Base-by-base conservation (phyloP, 768 basidiomycete genomes). In the Sporobolomyces pararoseus region DNA sequence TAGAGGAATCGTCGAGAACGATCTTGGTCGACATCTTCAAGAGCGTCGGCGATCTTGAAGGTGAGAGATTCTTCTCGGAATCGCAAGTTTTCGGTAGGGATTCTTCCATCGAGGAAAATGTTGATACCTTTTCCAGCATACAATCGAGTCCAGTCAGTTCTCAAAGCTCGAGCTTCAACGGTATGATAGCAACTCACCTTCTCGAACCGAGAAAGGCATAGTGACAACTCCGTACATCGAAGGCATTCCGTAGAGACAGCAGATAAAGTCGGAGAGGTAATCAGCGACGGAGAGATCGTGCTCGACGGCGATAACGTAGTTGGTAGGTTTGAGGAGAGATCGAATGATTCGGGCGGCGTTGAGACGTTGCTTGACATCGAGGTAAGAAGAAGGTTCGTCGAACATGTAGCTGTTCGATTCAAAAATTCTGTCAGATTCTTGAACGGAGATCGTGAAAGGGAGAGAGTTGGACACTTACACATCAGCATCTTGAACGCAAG, bases 181-280 rank as follows among this genome's bases (percentile, higher is more conserved):
- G 6, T 31, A 47, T 2, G 27, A 21, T 7, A 27, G 21, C n/a
- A 51, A 34, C 63, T 31, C 52, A 71, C 70, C 72, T 89, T 99
- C 96, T 69, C 96, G 87, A 67, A 97, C 94, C 34, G 94, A 96
- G 78, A 87, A 92, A 44, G 96, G 96, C 92, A 98, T 94, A 7
- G 96, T 99, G 17, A 98, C 96, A 37, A 99, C 96, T 78, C 96
- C 93, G 77, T 96, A 97, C 86, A 92, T 90, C 4, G 90, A 91
- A 4, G 93, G 91, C 80, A 93, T 95, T 75, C 96, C 96, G 81
- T 99, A 99, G 42, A 99, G 80, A 81, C 90, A 92, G 81, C 96
- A 99, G 79, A 99, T 88, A 78, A 92, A 99, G 81, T 99, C 96
- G 67, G 95, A 98, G 14, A 98, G 85, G 81, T 98, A 99, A 80